Base-by-base conservation (phyloP, 1,284 basidiomycete genomes). In the Rhodotorula sp. region DNA sequence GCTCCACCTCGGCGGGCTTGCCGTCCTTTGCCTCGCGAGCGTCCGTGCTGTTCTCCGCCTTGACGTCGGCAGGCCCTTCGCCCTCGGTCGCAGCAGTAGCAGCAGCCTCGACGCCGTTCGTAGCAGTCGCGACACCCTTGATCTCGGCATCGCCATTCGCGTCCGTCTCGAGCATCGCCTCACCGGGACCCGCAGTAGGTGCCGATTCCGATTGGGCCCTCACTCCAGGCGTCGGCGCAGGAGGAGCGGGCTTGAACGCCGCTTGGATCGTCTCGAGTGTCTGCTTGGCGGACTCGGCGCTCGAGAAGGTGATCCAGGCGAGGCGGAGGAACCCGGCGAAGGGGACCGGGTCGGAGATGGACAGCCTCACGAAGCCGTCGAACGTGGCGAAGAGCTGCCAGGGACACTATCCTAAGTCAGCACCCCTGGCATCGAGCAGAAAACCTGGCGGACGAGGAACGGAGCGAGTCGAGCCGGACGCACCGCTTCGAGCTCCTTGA, bases 281-380 rank as follows among this genome's bases (percentile, higher is more conserved):
- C 46, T 82, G 78, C 80, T 94, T 86, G 5, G 90, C 88, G 9
- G 82, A 89, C 10, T 89, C 87, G 73, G 91, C 90, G 34, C 92
- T 89, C 52, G 82, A 82, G 79, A 94, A 96, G 73, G 88, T 88
- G 60, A 94, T 84, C 92, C 93, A 96, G 10, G 91, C 94, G 4
- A 92, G 91, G 48, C 94, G 89, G 79, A 93, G 92, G 79, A 90
- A 95, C 76, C 90, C 90, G 70, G 90, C 88, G 81, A 92, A 92
- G 78, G 91, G 88, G 39, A 92, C 83, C 7, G 94, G 92, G 76
- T 96, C 94, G 29, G 91, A 91, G 2, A 96, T 82, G 2, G 93
- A 92, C 34, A 97, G 85, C 80, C 94, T 90, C 60, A 81, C 77
- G 72, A 83, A 84, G 0, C 83, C 82, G 11, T 79, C 77, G 57